A percentile compares a stretch with the other conserved stretches of the same genome.
phyloP scores from a whole-genome alignment of 768 basidiomycete species.

The Inosperma sp. region DNA sequence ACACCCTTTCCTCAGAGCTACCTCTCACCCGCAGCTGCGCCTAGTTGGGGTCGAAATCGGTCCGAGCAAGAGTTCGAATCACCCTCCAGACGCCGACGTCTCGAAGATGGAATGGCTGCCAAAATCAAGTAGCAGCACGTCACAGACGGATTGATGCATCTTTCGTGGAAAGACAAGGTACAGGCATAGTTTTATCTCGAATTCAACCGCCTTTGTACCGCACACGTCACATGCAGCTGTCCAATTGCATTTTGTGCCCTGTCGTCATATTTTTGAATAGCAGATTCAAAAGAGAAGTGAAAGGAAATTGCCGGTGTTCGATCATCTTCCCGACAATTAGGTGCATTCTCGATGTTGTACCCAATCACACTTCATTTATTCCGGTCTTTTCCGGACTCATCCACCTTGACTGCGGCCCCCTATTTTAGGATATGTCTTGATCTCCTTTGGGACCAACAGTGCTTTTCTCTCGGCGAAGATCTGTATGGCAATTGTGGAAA shows the following conservation, averaged over 20 bases:
- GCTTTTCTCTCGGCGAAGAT: conserved; percentile 6
- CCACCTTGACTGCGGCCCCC: conserved; percentile 7
- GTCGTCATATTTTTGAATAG: background rate
- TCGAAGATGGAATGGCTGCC: conserved; percentile 50
- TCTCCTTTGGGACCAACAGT: conserved; percentile 4
- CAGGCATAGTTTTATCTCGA: conserved; percentile 10
- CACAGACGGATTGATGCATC: conserved; percentile 1
- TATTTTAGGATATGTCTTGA: conserved; percentile 3
- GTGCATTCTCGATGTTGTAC: conserved; percentile 15
- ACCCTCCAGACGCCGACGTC: conserved; percentile 47
- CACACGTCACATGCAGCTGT: conserved; percentile 6
- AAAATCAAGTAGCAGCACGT: conserved; percentile 46
- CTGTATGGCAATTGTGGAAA: background rate
- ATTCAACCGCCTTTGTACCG: background rate
- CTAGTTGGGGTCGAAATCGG: conserved; percentile 41
- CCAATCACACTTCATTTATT: conserved; percentile 11
- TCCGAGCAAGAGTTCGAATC: conserved; percentile 42
- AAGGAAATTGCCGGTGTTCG: conserved; percentile 10
- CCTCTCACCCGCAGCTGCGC: conserved; percentile 47
- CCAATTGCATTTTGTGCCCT: background rate
- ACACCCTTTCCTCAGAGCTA: conserved; percentile 43
- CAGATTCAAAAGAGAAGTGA: background rate
- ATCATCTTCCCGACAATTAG: conserved; percentile 10
- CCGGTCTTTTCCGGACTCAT: conserved; percentile 5
- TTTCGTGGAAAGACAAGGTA: conserved; percentile 12